Evolutionary conservation across 352 stramenopile genomes (phyloP).

Genomic region (Albugo laibachii): DNA sequence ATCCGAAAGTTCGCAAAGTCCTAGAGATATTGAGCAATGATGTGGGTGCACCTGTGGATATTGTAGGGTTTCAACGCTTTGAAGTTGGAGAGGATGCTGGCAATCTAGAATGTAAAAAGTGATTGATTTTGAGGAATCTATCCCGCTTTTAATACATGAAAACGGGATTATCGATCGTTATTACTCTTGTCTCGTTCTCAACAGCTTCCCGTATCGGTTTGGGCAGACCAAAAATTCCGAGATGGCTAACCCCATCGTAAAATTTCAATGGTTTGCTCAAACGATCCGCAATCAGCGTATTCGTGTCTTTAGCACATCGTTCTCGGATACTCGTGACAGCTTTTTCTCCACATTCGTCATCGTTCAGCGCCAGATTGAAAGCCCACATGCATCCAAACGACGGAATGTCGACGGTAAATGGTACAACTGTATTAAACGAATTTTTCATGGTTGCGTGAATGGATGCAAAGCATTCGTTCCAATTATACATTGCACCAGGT

Average conservation of each 20-base stretch:
- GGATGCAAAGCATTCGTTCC: conserved; percentile 83
- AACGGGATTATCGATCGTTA: conserved; percentile 90
- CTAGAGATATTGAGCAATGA: conserved; percentile 39
- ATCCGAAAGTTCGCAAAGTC: conserved; percentile 68
- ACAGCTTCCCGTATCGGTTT: conserved; percentile 81
- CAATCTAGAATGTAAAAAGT: conserved; percentile 4
- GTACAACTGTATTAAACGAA: conserved; percentile 83
- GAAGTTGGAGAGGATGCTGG: conserved; percentile 42
- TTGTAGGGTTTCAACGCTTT: conserved; percentile 54
- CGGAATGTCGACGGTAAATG: conserved; percentile 83
- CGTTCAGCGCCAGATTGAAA: conserved; percentile 85
- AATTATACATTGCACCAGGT: conserved; percentile 76
- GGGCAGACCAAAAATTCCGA: conserved; percentile 79
- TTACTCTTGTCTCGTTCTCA: conserved; percentile 79
- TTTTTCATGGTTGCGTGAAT: conserved; percentile 86
- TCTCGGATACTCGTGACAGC: conserved; percentile 12
- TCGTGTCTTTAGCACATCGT: conserved; percentile 37
- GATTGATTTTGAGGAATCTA: conserved; percentile 3
- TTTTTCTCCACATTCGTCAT: conserved; percentile 15
- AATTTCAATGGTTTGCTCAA: conserved; percentile 62
- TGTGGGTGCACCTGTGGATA: conserved; percentile 35
- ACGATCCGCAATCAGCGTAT: conserved; percentile 33
- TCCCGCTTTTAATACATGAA: conserved; percentile 84
- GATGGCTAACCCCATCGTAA: conserved; percentile 84
- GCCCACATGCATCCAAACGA: conserved; percentile 89